Percentiles rank a stretch among this genome's conserved stretches.
phyloP scores from a whole-genome alignment of 164 flowering plant genomes.

The Cinnamomum chago region DNA sequence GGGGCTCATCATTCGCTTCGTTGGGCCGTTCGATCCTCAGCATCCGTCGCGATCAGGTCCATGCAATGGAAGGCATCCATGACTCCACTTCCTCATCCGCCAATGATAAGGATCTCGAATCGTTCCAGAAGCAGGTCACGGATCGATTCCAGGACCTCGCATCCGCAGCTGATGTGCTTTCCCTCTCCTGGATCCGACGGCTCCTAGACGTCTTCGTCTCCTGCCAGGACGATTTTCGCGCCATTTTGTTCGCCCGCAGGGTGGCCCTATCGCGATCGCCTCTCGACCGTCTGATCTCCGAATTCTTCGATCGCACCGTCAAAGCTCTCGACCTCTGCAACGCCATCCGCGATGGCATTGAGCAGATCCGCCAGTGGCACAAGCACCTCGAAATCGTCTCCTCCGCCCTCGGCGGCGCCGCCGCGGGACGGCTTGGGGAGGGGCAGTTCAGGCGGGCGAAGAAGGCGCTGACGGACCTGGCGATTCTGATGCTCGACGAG shows the following conservation, averaged over 20 bases:
- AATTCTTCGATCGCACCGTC: conserved; percentile 69
- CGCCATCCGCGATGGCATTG: conserved; percentile 81
- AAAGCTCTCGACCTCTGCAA: conserved; percentile 90
- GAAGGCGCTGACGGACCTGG: conserved; percentile 77
- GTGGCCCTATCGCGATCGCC: conserved; percentile 34
- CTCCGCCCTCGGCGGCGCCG: conserved; percentile 64
- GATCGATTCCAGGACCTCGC: conserved; percentile 50
- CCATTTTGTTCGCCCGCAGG: conserved; percentile 39
- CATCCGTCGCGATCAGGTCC: conserved; percentile 65
- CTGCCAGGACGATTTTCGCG: conserved; percentile 78
- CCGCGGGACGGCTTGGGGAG: conserved; percentile 50
- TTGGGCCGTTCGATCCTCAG: conserved; percentile 63
- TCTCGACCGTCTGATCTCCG: conserved; percentile 50
- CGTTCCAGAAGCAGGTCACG: conserved; percentile 59
- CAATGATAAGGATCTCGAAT: conserved; percentile 51
- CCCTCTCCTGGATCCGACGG: conserved; percentile 62
- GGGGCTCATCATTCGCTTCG: conserved; percentile 36
- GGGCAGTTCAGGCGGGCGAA: conserved; percentile 83
- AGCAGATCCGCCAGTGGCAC: conserved; percentile 79
- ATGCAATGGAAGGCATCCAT: conserved; percentile 46
- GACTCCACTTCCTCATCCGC: conserved; percentile 9
- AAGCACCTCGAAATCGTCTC: conserved; percentile 72
- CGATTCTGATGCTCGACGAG: conserved; percentile 74
- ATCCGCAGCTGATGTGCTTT: conserved; percentile 47
- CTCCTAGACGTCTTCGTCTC: conserved; percentile 65